Percentiles rank a stretch among this genome's conserved stretches.
phyloP scores from a whole-genome alignment of 176 grass and related monocot species.

The Guadua angustifolia region DNA sequence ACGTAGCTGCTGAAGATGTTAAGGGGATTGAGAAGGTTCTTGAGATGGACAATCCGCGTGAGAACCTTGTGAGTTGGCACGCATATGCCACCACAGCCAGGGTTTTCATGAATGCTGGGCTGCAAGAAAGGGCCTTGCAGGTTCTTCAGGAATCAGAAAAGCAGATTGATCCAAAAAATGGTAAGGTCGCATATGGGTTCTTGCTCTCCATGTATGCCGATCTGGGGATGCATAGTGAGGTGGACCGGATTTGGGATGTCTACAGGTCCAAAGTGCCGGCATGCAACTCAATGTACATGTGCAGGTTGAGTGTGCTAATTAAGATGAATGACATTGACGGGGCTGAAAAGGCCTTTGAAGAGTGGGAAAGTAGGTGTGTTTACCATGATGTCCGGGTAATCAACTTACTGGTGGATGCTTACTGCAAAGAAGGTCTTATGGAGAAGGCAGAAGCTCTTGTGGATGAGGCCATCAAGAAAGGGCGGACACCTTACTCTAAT shows the following conservation, averaged over 20 bases:
- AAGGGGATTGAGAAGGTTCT: conserved; percentile 44
- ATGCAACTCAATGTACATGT: conserved; percentile 57
- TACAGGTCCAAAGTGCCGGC: conserved; percentile 40
- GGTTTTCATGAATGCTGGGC: conserved; percentile 46
- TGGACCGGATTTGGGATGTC: conserved; percentile 48
- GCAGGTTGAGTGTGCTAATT: conserved; percentile 55
- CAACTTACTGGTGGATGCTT: conserved; percentile 53
- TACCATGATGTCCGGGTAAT: conserved; percentile 46
- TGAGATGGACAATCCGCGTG: not conserved
- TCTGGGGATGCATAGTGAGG: conserved; percentile 48
- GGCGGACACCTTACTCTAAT: conserved; percentile 44
- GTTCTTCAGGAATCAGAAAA: conserved; percentile 50
- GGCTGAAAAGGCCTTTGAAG: conserved; percentile 54
- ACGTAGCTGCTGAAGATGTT: conserved; percentile 45
- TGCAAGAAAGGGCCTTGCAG: conserved; percentile 40
- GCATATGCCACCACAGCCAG: conserved; percentile 33
- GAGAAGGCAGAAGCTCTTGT: conserved; percentile 66
- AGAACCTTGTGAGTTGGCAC: conserved; percentile 41
- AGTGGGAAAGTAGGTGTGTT: conserved; percentile 41
- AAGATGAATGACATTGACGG: conserved; percentile 52
- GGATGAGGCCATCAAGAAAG: conserved; percentile 45
- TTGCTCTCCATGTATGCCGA: conserved; percentile 49
- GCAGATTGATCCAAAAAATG: conserved; percentile 34
- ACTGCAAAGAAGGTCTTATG: conserved; percentile 54
- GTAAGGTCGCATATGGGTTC: conserved; percentile 43